phyloP scores from a whole-genome alignment of 2,329 filamentous ascomycete species.

The Fusarium sp. region DNA sequence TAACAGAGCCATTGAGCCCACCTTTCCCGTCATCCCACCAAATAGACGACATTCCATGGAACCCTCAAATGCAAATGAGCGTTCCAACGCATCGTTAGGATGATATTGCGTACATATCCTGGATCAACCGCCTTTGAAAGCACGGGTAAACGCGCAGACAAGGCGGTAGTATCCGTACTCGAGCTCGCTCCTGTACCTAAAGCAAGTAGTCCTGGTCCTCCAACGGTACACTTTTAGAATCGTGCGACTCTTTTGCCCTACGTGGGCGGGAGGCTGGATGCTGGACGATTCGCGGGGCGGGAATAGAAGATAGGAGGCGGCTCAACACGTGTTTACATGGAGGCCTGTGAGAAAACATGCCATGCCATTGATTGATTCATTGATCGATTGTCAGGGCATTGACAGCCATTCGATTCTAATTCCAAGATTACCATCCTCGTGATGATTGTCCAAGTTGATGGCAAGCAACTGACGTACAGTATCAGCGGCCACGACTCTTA shows the following conservation, averaged over 20 bases:
- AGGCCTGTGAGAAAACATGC: conserved; percentile 26
- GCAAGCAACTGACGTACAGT: conserved; percentile 17
- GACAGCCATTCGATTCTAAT: conserved; percentile 29
- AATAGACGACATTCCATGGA: background rate
- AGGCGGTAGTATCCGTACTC: conserved; percentile 27
- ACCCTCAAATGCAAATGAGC: background rate
- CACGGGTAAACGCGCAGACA: background rate
- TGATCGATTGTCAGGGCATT: conserved; percentile 3
- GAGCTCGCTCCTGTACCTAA: conserved; percentile 10
- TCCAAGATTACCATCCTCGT: conserved; percentile 40
- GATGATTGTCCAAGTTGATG: conserved; percentile 33
- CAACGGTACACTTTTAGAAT: conserved; percentile 17
- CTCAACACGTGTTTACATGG: conserved; percentile 40
- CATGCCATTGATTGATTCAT: conserved; percentile 6
- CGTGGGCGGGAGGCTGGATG: background rate
- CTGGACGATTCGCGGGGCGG: conserved; percentile 11
- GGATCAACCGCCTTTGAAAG: background rate
- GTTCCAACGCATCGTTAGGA: conserved; percentile 18
- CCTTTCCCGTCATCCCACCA: background rate
- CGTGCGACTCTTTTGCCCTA: conserved; percentile 26
- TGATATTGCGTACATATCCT: background rate
- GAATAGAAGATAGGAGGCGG: conserved; percentile 35
- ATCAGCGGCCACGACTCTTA: conserved; percentile 27
- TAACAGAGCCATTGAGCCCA: conserved; percentile 5
- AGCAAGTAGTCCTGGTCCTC: conserved; percentile 3